A percentile compares a stretch with the other conserved stretches of the same genome.
These are phyloP conservation scores for Chionographis japonica DNA, from an alignment of 106 monocot species.

Conservation along the genomic window DNA sequence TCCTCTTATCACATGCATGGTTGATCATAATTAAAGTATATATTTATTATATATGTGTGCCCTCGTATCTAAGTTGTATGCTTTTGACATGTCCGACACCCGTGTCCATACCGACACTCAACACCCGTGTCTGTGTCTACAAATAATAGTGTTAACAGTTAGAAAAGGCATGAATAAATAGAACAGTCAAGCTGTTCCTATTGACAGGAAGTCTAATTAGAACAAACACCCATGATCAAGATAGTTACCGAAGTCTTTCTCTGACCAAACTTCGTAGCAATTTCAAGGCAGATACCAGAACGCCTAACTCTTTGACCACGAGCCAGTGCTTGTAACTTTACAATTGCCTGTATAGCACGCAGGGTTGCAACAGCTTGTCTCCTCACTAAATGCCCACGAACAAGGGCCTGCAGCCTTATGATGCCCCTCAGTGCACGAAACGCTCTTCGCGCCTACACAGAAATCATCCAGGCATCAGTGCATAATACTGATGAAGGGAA, in stretches of 20 bases:
- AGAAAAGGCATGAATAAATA: no score
- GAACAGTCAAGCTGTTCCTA: no score
- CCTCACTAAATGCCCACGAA: constrained; percentile 89
- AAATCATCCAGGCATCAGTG: background rate
- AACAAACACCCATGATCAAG: background rate
- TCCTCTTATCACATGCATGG: no score
- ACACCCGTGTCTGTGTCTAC: no score
- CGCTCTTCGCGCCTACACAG: constrained; percentile 74
- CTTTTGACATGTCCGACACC: no score
- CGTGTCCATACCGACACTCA: no score
- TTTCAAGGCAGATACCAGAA: constrained; percentile 22
- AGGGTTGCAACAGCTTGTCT: constrained; percentile 87
- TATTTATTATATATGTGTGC: no score
- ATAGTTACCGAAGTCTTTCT: constrained; percentile 21
- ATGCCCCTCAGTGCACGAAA: constrained; percentile 86
- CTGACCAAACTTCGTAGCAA: constrained; percentile 14
- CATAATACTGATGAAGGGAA: background rate
- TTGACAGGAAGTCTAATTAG: no score
- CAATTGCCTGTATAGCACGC: constrained; percentile 46
- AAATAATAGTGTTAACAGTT: no score
- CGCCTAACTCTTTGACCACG: constrained; percentile 56
- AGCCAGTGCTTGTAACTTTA: constrained; percentile 63
- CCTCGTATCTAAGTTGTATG: no score
- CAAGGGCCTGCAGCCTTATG: constrained; percentile 85
- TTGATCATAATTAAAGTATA: no score